phyloP scores from a whole-genome alignment of 1,139 yeast genomes.

The Wickerhamiella pararugosa region DNA sequence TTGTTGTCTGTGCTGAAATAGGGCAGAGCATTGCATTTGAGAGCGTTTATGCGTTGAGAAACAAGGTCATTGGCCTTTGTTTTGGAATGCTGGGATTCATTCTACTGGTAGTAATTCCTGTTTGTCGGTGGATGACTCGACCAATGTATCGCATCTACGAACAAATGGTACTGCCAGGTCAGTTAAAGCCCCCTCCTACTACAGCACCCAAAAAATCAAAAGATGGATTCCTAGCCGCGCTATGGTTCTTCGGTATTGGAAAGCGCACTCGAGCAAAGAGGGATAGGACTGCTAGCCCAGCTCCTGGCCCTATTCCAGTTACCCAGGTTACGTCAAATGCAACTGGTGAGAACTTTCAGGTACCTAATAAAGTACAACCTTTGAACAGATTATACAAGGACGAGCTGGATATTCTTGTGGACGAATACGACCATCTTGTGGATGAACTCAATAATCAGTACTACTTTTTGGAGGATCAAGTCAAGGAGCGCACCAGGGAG shows the following conservation, averaged over 20 bases:
- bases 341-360: conserved; percentile 5
- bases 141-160: conserved; percentile 71
- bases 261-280: not conserved
- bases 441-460: conserved; percentile 77
- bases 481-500: conserved; percentile 74
- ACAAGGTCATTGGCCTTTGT: conserved; percentile 64
- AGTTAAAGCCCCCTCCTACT: not conserved
- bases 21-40: conserved; percentile 40
- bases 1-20: conserved; percentile 73
- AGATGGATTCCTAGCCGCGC: not conserved
- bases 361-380: conserved; percentile 13
- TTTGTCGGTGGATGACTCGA: conserved; percentile 72
- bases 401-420: conserved; percentile 76
- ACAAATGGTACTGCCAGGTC: conserved; percentile 49
- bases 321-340: not conserved
- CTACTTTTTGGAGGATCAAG: conserved; percentile 73
- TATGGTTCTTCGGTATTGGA: conserved; percentile 6
- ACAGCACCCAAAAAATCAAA: not conserved
- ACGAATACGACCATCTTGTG: conserved; percentile 83
- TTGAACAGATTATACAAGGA: conserved; percentile 45
- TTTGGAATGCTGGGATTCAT: conserved; percentile 67
- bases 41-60: conserved; percentile 48
- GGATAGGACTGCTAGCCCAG: not conserved
- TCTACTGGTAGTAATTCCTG: conserved; percentile 42
- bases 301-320: not conserved